Evolutionary conservation across 2,329 filamentous ascomycete species (phyloP), one percentile per base, ranked within the genome.

Genomic region (Diaporthe sp.): DNA sequence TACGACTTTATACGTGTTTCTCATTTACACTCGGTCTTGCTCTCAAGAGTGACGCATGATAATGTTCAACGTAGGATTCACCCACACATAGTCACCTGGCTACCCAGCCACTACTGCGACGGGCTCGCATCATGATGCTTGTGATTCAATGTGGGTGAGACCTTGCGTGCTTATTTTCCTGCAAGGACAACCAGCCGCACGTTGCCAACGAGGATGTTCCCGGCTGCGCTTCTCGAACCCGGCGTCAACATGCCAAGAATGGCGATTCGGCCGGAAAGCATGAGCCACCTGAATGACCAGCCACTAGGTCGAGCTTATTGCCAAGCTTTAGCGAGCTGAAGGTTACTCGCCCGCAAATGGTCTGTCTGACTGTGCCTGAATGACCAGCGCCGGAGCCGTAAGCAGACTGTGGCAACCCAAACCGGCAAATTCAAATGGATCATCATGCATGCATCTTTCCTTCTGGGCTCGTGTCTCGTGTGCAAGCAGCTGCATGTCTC

Each of bases 81-180:
- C 13, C 8, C 30, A 2, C 44, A 39, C 44, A 27, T 35, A 51
- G 32, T 37, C 47, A 68, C 63, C 42, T 35, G 27, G 47, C 47
- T 53, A 47, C 10, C 39, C 59, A 63, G 63, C 47, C 47, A 68
- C 47, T 68, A 53, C 44, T 27, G 63, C 47, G 22, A 30, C 22
- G 30, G 6, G 19, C 30, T 66, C 63, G 47, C 32, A 68, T 39
- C 44, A 53, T 68, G 63, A 53, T 68, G 44, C 63, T 53, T 53
- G 22, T 68, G 63, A 68, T 68, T 27, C 32, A 68, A 13, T 53
- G n/a, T 25, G 32, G 25, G 63, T 68, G 44, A 68, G 63, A 68
- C 63, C 63, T 68, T 68, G 63, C 22, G n/a, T 53, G 63, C 63
- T 68, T 68, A 68, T 39, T 68, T 30, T 25, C 13, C 32, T 68